A percentile compares a stretch with the other conserved stretches of the same genome.
Evolutionary conservation across 192 early-diverging fungal genomes (phyloP).

Genomic region (Coemansia sp.): DNA sequence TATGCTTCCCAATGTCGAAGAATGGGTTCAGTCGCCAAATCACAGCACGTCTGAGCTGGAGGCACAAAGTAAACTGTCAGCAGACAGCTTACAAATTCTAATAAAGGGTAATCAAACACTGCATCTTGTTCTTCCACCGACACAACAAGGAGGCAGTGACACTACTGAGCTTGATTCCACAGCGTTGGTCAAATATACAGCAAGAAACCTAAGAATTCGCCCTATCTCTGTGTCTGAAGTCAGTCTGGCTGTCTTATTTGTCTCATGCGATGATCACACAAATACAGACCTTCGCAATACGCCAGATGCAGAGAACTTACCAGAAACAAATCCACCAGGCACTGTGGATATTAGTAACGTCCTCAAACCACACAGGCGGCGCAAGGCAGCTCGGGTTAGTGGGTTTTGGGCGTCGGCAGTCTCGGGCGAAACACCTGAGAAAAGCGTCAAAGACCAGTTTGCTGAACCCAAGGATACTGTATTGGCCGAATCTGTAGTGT

Average conservation of each 20-base stretch:
- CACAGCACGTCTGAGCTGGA: neutral
- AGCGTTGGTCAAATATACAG: conserved; percentile 8
- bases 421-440: neutral
- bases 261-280: conserved; percentile 26
- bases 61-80: neutral
- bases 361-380: neutral
- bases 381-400: conserved; percentile 12
- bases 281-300: conserved; percentile 4
- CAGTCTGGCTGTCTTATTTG: conserved; percentile 33
- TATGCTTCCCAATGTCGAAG: neutral
- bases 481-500: neutral
- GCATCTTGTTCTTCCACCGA: conserved; percentile 18
- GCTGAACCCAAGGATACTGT: neutral
- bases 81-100: neutral
- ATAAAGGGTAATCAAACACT: neutral
- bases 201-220: conserved; percentile 7
- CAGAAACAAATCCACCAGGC: neutral
- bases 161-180: neutral
- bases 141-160: neutral
- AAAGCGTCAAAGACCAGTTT: neutral
- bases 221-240: conserved; percentile 48
- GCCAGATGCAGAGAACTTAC: neutral
- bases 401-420: conserved; percentile 24
- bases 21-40: neutral
- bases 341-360: neutral